A percentile compares a stretch with the other conserved stretches of the same genome.
Conservation (phyloP, 345 rosid genomes). For the Trapa incisa region DNA sequence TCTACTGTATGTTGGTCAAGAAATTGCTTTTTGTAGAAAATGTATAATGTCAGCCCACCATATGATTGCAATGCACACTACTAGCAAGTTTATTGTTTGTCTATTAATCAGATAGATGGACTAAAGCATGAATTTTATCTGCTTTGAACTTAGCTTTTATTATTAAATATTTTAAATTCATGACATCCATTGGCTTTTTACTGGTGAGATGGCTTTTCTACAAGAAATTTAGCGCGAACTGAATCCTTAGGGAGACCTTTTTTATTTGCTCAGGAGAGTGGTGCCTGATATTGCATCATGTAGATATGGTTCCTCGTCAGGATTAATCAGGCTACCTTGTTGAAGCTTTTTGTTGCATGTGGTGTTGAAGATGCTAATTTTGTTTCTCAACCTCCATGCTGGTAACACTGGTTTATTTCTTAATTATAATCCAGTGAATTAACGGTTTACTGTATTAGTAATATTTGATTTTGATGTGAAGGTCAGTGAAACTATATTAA, state of each 20-base stretch:
- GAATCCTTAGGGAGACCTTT: constrained; percentile 13
- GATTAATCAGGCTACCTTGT: constrained; percentile 15
- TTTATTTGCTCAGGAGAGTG: constrained; percentile 18
- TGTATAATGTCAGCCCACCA: background rate
- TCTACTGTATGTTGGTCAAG: background rate
- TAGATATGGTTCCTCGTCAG: constrained; percentile 12
- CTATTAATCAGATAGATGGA: background rate
- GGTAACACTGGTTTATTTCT: background rate
- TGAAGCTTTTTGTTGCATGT: constrained; percentile 13
- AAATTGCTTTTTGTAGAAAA: background rate
- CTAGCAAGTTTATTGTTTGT: background rate
- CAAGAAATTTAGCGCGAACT: background rate
- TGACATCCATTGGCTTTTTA: constrained; percentile 1
- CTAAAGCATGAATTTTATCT: background rate
- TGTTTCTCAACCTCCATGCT: constrained; percentile 5
- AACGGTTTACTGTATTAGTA: background rate
- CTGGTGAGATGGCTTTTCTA: constrained; percentile 6
- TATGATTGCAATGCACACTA: background rate
- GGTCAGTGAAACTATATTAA: constrained; percentile 7
- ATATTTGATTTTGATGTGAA: background rate
- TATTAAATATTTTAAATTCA: background rate
- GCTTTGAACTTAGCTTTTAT: background rate
- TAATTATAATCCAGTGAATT: background rate
- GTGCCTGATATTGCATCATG: constrained; percentile 16
- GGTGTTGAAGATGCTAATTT: constrained; percentile 14